Evolutionary conservation across 2,329 filamentous ascomycete species (phyloP), one percentile per base, ranked within the genome.

Genomic region (Cladorrhinum sp.): DNA sequence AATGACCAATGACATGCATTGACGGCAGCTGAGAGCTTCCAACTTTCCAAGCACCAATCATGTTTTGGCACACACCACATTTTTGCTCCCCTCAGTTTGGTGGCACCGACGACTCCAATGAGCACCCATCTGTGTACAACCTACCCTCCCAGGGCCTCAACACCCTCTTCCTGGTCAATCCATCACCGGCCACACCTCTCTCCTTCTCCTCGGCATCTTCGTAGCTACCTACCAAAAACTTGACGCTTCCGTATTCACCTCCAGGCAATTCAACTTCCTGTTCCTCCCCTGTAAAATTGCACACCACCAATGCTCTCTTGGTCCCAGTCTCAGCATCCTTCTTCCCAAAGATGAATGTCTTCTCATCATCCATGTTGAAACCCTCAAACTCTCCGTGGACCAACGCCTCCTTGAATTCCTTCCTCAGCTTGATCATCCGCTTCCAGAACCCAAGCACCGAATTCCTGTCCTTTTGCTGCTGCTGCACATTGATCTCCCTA

Each of bases 371-470:
- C 10, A 76, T 69, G 49, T 83, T 80, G 14, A 83, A 71, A 7
- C 81, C 72, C 53, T 80, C 73, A 68, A 84, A 89, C 18, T 77
- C 74, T 4, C 86, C 87, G 64, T 88, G 82, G 1, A 88, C 80
- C 60, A 90, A 85, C 3, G 86, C 69, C 51, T 86, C 80, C 16
- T 78, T 77, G 68, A 86, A 77, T 63, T 80, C 72, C 71, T 84
- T 86, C 50, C 87, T 77, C 36, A 84, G 73, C 55, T 67, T 69
- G 52, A 89, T 72, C 60, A 80, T 77, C 54, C 75, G 73, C 71
- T 81, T 80, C 82, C 86, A 90, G 73, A 87, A 89, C 23, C 80
- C 76, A 54, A 86, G 75, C 1, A 87, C 82, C 1, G 80, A 81
- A 10, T 77, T 70, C 1, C 67, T 67, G 55, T 82, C 76, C 3